Evolutionary conservation across 495 filamentous ascomycete genomes (phyloP), one percentile per base, ranked within the genome.

Genomic region (Talaromyces borbonicus): DNA sequence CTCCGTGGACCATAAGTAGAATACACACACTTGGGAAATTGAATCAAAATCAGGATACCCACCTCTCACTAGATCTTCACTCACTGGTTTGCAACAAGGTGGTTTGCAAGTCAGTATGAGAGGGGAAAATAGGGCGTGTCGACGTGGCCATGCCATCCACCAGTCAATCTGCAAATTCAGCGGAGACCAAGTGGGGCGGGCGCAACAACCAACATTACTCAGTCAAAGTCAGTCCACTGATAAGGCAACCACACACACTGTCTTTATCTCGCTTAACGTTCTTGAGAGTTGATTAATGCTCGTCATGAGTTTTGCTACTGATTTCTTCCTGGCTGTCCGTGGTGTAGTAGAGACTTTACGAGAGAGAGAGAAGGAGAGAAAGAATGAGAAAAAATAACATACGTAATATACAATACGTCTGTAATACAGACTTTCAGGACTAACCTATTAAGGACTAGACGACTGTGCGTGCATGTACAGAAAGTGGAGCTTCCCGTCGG

Each of bases 71-170:
- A n/a, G n/a, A n/a, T n/a, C n/a, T n/a, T n/a, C n/a, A n/a, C n/a
- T n/a, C n/a, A n/a, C n/a, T n/a, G n/a, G n/a, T n/a, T n/a, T n/a
- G n/a, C n/a, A n/a, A n/a, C n/a, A n/a, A n/a, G n/a, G n/a, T n/a
- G n/a, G n/a, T n/a, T n/a, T n/a, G n/a, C n/a, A n/a, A n/a, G 18
- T 11, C 22, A 38, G 16, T 38, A 38, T 11, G 16, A 22, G 22
- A 8, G 5, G 19, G 26, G 38, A 24, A 41, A 41, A 41, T 20
- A 41, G 38, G 38, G 31, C 15, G 24, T 20, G 46, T 15, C 16
- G 40, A 48, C 46, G 46, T 48, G 46, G 46, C 20, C 35, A 37
- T 40, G 32, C 35, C 31, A 22, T 16, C 33, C 22, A 35, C 46
- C 46, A 48, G 46, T 48, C 46, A 27, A 29, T 48, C 36, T 18